These are phyloP conservation scores for Alternaria ventricosa DNA, from an alignment of 2,329 filamentous ascomycete species.

Conservation along the genomic window DNA sequence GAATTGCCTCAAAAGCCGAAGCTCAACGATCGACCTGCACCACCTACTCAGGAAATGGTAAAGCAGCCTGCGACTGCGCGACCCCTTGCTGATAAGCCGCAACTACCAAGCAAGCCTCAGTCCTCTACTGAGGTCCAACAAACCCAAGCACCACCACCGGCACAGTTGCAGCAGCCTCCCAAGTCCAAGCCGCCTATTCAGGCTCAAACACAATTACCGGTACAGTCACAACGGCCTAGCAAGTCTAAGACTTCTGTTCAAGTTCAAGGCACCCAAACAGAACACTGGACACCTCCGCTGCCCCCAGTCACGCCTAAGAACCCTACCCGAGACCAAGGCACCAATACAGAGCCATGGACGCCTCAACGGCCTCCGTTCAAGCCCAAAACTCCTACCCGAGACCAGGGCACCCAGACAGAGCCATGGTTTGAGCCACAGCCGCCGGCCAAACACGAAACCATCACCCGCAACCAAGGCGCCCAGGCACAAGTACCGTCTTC, in stretches of 20 bases:
- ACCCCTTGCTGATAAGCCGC: not conserved
- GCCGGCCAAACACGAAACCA: not conserved
- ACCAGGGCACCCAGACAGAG: not conserved
- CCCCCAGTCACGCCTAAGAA: not conserved
- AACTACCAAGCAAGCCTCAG: not conserved
- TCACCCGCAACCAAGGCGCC: not conserved
- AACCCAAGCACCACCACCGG: not conserved
- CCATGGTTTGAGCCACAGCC: not conserved
- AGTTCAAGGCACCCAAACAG: not conserved
- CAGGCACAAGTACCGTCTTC: not conserved
- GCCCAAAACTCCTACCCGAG: not conserved
- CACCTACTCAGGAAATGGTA: not conserved
- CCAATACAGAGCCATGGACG: not conserved
- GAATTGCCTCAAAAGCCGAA: not conserved
- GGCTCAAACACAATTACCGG: not conserved
- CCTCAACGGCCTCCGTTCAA: not conserved
- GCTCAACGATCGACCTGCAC: not conserved
- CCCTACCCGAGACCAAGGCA: not conserved
- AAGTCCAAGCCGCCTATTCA: not conserved
- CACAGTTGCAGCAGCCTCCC: not conserved
- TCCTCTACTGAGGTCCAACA: too few species aligned
- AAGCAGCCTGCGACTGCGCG: not conserved
- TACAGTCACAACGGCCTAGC: not conserved
- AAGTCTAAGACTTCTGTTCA: not conserved
- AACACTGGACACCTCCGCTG: not conserved